phyloP scores from a whole-genome alignment of 352 stramenopile genomes.

The Phytophthora aleatoria region DNA sequence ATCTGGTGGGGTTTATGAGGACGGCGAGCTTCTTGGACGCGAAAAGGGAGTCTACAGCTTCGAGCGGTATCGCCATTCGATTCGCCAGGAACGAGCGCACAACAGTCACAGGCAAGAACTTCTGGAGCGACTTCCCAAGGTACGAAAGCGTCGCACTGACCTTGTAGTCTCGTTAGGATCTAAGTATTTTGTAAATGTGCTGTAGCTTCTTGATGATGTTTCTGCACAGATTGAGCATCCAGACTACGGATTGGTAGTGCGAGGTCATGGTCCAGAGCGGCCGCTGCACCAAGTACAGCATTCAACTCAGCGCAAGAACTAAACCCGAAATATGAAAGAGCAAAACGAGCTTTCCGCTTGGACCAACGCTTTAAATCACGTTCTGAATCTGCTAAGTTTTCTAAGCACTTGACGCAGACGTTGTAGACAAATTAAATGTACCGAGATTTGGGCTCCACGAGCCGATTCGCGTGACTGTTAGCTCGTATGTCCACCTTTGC shows the following conservation, averaged over 20 bases:
- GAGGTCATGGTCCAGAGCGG: conserved; percentile 53
- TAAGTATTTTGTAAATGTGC: conserved; percentile 1
- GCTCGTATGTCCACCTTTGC: too few species aligned
- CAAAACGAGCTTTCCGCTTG: too few species aligned
- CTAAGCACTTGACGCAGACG: too few species aligned
- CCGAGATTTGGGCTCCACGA: too few species aligned
- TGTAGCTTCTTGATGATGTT: conserved; percentile 43
- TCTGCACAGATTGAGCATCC: conserved; percentile 43
- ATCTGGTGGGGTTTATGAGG: conserved; percentile 36
- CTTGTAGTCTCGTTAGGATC: conserved; percentile 16
- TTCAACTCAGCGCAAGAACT: too few species aligned
- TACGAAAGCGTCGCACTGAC: conserved; percentile 26
- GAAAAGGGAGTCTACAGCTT: conserved; percentile 47
- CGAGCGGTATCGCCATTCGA: conserved; percentile 57
- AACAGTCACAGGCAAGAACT: conserved; percentile 55
- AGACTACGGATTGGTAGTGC: conserved; percentile 53
- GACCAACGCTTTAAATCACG: too few species aligned
- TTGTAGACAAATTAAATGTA: too few species aligned
- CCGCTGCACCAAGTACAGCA: conserved; percentile 36
- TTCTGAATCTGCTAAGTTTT: too few species aligned
- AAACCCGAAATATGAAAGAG: too few species aligned
- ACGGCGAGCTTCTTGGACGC: conserved; percentile 45
- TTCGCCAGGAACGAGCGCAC: conserved; percentile 65
- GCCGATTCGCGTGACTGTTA: too few species aligned
- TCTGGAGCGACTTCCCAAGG: conserved; percentile 57